Percentiles rank a stretch among this genome's conserved stretches.
Evolutionary conservation across 2,329 filamentous ascomycete genomes (phyloP).

Genomic region (Samsoniella hepiali): DNA sequence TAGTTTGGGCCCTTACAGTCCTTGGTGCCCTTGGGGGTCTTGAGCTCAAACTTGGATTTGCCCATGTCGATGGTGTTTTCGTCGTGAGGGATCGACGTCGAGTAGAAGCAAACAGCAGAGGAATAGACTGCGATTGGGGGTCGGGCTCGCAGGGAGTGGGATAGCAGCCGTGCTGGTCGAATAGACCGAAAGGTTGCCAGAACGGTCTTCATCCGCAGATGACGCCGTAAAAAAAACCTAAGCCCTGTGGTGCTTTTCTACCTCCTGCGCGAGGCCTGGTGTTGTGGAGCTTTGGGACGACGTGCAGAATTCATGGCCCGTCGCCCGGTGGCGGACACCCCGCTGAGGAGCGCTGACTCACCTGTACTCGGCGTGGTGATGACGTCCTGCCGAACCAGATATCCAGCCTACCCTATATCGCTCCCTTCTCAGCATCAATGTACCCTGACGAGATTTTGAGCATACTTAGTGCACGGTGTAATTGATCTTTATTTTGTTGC

Average conservation of each 20-base stretch:
- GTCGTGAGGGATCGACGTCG: slow-evolving; percentile 5
- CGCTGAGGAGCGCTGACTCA: slow-evolving; percentile 13
- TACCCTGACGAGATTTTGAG: no score
- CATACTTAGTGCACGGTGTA: no score
- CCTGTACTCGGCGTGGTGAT: neutral
- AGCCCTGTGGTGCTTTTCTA: slow-evolving; percentile 17
- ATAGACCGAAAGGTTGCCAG: slow-evolving; percentile 17
- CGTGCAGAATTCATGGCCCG: slow-evolving; percentile 14
- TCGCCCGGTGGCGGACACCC: slow-evolving; percentile 4
- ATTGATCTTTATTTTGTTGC: neutral
- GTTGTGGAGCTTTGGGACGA: slow-evolving; percentile 18
- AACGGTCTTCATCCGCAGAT: slow-evolving; percentile 19
- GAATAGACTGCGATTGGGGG: slow-evolving; percentile 1
- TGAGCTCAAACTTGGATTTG: slow-evolving; percentile 64
- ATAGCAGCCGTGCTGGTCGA: slow-evolving; percentile 18
- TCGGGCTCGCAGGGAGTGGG: slow-evolving; percentile 9
- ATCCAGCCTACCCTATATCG: neutral
- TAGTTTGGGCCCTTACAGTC: slow-evolving; percentile 55
- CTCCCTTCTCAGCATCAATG: no score
- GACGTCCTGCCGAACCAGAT: neutral
- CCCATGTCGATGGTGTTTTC: slow-evolving; percentile 30
- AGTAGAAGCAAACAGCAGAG: slow-evolving; percentile 10
- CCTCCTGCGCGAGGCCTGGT: slow-evolving; percentile 17
- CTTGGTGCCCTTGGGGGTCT: slow-evolving; percentile 87
- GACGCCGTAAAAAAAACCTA: slow-evolving; percentile 17